Conservation (phyloP, 352 stramenopile species). For the Phytophthora rubi region DNA sequence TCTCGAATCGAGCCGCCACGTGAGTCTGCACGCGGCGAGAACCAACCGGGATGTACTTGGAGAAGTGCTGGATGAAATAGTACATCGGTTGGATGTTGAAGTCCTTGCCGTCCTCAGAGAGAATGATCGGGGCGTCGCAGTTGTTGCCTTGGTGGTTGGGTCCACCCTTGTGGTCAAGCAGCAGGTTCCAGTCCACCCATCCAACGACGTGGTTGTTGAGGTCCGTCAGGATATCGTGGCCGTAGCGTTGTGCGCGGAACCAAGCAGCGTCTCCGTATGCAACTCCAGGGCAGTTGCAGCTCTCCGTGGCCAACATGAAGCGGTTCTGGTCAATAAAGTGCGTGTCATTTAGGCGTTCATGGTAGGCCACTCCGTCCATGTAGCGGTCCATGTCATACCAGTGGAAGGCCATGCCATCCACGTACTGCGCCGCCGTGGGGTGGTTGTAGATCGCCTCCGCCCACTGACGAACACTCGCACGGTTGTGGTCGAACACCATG, state of each 20-base stretch:
- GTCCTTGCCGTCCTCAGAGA: constrained; percentile 65
- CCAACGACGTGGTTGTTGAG: constrained; percentile 86
- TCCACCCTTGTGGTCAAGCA: constrained; percentile 87
- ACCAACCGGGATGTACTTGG: constrained; percentile 82
- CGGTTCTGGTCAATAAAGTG: constrained; percentile 62
- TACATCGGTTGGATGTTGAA: constrained; percentile 90
- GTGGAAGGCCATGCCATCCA: constrained; percentile 92
- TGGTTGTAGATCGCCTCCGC: constrained; percentile 71
- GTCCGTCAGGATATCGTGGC: constrained; percentile 90
- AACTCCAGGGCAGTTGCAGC: constrained; percentile 74
- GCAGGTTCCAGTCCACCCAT: constrained; percentile 94
- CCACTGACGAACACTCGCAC: constrained; percentile 73
- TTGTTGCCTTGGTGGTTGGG: constrained; percentile 88
- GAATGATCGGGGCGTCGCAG: constrained; percentile 81
- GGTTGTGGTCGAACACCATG: constrained; percentile 93
- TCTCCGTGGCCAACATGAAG: constrained; percentile 78
- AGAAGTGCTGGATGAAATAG: constrained; percentile 93
- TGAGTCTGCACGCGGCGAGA: constrained; percentile 72
- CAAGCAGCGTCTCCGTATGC: constrained; percentile 64
- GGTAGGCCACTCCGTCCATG: constrained; percentile 79
- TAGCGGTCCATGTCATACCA: constrained; percentile 79
- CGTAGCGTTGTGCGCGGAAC: constrained; percentile 87
- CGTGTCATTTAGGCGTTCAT: constrained; percentile 81
- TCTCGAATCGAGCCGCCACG: constrained; percentile 51
- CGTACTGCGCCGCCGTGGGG: constrained; percentile 63